Conservation (phyloP, 306 rosid genomes). For the Cucumis cinereus region DNA sequence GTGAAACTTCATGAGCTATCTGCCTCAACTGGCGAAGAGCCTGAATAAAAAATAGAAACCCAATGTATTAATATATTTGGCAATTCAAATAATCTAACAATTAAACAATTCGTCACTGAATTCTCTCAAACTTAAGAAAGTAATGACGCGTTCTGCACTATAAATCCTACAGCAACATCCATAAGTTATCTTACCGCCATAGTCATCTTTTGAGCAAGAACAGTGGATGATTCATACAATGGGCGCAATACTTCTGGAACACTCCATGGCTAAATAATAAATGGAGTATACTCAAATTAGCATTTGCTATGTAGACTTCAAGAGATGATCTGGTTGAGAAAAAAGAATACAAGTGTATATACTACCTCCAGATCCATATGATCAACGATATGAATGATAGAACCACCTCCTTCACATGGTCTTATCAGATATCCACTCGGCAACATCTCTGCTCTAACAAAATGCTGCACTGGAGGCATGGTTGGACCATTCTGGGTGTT, state of each 20-base stretch:
- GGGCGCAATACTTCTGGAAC: constrained; percentile 97
- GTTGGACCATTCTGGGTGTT: constrained; percentile 92
- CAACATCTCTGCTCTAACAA: constrained; percentile 91
- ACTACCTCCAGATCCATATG: constrained; percentile 85
- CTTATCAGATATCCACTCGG: constrained; percentile 90
- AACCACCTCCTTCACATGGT: constrained; percentile 98
- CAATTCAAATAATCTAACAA: neutral
- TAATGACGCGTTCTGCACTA: neutral
- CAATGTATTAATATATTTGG: neutral
- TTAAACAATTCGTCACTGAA: neutral
- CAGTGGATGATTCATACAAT: constrained; percentile 77
- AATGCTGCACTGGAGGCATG: constrained; percentile 97
- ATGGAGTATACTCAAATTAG: constrained; percentile 7
- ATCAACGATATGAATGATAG: constrained; percentile 91
- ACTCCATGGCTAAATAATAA: constrained; percentile 67
- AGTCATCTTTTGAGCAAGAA: constrained; percentile 86
- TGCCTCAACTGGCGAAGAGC: constrained; percentile 89
- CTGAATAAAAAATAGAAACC: constrained; percentile 21
- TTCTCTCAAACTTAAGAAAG: neutral
- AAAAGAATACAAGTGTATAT: neutral
- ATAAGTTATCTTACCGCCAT: constrained; percentile 59
- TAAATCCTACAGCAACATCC: neutral
- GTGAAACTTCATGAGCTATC: constrained; percentile 90
- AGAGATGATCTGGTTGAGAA: neutral
- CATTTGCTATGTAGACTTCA: neutral